A percentile compares a stretch with the other conserved stretches of the same genome.
phyloP scores from a whole-genome alignment of 148 eudicot species.

The Bassia scoparia region DNA sequence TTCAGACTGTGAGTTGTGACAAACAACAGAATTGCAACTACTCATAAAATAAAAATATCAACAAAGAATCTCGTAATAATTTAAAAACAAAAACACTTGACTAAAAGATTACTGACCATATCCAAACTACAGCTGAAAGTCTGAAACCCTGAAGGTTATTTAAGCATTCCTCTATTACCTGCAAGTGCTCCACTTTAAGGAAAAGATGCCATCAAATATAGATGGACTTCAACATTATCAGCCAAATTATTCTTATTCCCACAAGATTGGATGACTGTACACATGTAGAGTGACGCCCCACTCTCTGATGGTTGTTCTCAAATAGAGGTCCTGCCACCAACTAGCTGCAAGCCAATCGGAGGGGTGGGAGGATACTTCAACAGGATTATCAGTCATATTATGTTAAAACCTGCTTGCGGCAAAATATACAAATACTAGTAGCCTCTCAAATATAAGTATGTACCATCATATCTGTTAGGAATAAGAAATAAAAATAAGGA shows the following conservation, averaged over 20 bases:
- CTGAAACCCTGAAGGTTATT: not conserved
- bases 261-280: no score
- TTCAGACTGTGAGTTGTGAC: not conserved
- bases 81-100: constrained; percentile 1
- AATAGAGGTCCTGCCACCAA: not conserved
- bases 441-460: no score
- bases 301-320: not conserved
- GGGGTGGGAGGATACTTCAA: not conserved
- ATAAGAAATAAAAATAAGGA: no score
- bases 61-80: not conserved
- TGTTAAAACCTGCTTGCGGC: no score
- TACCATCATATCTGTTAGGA: no score
- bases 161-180: constrained; percentile 5
- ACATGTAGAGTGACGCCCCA: not conserved
- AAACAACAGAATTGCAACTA: not conserved
- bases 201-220: no score
- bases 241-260: no score
- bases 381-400: not conserved
- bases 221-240: no score
- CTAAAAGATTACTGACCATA: not conserved
- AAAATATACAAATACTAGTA: no score
- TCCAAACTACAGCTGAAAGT: constrained; percentile 7
- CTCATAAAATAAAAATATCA: not conserved
- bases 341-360: not conserved
- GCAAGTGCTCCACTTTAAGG: not conserved